A percentile compares a stretch with the other conserved stretches of the same genome.
Conservation (phyloP, 345 rosid genomes). For the Aquilaria yunnanensis region DNA sequence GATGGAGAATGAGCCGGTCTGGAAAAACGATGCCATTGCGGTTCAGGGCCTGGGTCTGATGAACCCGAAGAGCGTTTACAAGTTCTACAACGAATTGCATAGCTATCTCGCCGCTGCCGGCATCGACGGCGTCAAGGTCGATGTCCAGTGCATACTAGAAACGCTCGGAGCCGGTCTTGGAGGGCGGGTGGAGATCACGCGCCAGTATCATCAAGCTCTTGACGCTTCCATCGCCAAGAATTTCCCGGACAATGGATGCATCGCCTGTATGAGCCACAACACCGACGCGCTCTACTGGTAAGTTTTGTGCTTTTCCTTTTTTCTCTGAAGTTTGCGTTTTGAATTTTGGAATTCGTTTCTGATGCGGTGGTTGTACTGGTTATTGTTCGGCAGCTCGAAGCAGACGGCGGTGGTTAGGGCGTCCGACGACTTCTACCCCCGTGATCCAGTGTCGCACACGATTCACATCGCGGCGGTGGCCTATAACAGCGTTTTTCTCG, state of each 20-base stretch:
- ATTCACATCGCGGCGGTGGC: conserved; percentile 90
- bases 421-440: conserved; percentile 91
- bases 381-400: conserved; percentile 54
- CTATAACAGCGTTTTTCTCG: conserved; percentile 80
- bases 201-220: conserved; percentile 86
- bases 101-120: conserved; percentile 78
- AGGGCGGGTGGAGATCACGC: conserved; percentile 78
- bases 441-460: conserved; percentile 87
- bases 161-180: conserved; percentile 79
- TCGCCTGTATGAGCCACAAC: conserved; percentile 96
- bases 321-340: neutral
- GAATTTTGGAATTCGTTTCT: neutral
- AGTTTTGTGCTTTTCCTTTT: neutral
- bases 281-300: conserved; percentile 95
- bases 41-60: conserved; percentile 83
- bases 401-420: conserved; percentile 91
- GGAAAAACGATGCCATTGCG: conserved; percentile 64
- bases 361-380: conserved; percentile 3
- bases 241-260: conserved; percentile 84
- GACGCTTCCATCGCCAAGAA: conserved; percentile 74
- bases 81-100: conserved; percentile 73
- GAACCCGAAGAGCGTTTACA: conserved; percentile 63
- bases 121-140: conserved; percentile 91
- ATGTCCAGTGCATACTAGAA: conserved; percentile 85
- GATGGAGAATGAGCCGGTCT: conserved; percentile 72